Evolutionary conservation across 345 rosid species (phyloP).

Genomic region (Pseudoturritis turrita): DNA sequence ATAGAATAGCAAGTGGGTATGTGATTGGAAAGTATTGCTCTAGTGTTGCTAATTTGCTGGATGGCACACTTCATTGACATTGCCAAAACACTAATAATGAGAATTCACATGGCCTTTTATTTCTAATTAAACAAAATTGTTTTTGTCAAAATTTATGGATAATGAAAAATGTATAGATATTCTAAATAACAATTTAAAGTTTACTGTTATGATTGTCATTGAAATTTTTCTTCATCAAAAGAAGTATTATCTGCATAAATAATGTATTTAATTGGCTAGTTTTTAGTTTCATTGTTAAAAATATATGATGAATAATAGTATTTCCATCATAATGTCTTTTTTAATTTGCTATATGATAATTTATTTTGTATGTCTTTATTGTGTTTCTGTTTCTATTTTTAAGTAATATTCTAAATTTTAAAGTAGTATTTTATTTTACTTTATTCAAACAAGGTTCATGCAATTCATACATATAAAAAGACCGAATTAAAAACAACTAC

Average conservation of each 20-base stretch:
- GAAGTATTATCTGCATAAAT: background rate
- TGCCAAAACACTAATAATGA: constrained; percentile 11
- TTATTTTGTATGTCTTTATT: no score
- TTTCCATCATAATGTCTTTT: no score
- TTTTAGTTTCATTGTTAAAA: background rate
- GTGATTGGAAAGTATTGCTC: constrained; percentile 8
- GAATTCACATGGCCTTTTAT: constrained; percentile 14
- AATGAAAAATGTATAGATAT: background rate
- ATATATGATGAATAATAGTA: no score
- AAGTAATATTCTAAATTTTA: no score
- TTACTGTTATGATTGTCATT: background rate
- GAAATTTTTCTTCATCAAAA: background rate
- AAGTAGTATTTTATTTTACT: no score
- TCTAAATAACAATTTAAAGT: background rate
- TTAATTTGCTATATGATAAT: no score
- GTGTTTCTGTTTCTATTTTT: no score
- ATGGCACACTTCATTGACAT: constrained; percentile 12
- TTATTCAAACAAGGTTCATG: no score
- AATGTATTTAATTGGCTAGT: background rate
- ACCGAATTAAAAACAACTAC: no score
- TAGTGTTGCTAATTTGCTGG: constrained; percentile 23
- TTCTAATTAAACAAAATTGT: background rate
- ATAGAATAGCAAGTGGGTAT: constrained; percentile 9
- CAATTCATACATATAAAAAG: no score
- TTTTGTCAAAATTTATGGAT: background rate